These are phyloP conservation scores for Cerrena zonata DNA, from an alignment of 1,284 basidiomycete species.

Conservation along the genomic window DNA sequence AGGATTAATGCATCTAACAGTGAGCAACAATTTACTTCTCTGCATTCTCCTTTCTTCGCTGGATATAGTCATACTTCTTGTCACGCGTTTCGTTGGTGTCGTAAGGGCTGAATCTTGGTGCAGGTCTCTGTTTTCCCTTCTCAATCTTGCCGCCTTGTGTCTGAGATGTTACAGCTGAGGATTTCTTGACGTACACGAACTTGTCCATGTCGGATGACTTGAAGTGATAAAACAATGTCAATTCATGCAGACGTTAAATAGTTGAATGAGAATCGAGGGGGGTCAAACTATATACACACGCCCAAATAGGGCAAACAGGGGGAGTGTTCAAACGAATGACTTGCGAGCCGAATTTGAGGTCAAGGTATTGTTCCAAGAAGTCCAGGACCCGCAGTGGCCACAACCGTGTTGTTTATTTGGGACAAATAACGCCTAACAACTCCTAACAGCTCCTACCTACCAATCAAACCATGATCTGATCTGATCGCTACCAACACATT, in stretches of 20 bases:
- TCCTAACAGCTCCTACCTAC: too few relatives aligned
- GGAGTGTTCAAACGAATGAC: not conserved
- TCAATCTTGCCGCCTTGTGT: constrained; percentile 13
- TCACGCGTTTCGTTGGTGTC: constrained; percentile 18
- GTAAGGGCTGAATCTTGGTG: constrained; percentile 31
- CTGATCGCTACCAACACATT: too few relatives aligned
- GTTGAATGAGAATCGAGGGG: too few relatives aligned
- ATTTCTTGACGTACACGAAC: constrained; percentile 34
- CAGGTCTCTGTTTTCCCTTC: constrained; percentile 18
- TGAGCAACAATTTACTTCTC: constrained; percentile 20
- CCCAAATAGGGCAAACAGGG: not conserved
- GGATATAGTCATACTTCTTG: constrained; percentile 21
- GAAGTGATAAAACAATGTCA: too few relatives aligned
- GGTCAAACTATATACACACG: constrained; percentile 5
- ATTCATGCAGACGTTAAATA: constrained; percentile 14
- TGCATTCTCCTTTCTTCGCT: constrained; percentile 26
- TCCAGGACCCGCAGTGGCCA: constrained; percentile 12
- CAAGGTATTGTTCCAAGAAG: constrained; percentile 2
- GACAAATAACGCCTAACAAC: constrained; percentile 17
- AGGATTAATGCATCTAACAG: too few relatives aligned
- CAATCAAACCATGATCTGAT: too few relatives aligned
- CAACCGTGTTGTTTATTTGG: constrained; percentile 24
- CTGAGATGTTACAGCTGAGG: constrained; percentile 12
- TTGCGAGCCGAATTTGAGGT: constrained; percentile 3
- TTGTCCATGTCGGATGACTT: constrained; percentile 32